Percentiles rank a stretch among this genome's conserved stretches.
Evolutionary conservation across 148 eudicot genomes (phyloP).

Genomic region (Silene uniflora): DNA sequence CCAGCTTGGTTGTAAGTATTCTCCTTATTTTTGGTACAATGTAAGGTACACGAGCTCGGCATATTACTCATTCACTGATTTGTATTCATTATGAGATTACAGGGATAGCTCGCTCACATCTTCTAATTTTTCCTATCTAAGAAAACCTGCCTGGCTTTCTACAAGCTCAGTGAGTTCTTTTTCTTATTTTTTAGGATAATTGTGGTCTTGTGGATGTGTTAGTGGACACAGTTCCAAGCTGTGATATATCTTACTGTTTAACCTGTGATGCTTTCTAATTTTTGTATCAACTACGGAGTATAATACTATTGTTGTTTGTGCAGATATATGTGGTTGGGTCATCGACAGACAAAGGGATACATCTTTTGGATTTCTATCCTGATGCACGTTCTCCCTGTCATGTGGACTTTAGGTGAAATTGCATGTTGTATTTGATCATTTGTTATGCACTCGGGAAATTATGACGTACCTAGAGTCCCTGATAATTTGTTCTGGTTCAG

Average conservation of each 20-base stretch:
- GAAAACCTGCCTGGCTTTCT: constrained; percentile 80
- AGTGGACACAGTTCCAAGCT: background rate
- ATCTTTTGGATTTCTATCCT: constrained; percentile 78
- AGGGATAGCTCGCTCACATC: constrained; percentile 47
- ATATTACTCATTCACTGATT: background rate
- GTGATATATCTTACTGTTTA: background rate
- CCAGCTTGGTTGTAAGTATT: constrained; percentile 89
- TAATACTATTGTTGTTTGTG: constrained; percentile 4
- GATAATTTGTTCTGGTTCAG: constrained; percentile 30
- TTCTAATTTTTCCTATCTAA: constrained; percentile 35
- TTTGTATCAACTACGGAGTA: background rate
- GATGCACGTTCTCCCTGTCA: constrained; percentile 71
- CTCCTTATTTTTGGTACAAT: background rate
- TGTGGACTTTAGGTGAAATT: constrained; percentile 67
- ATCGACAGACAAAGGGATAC: constrained; percentile 54
- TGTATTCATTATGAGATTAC: constrained; percentile 8
- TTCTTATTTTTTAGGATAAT: background rate
- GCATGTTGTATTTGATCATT: background rate
- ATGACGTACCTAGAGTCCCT: background rate
- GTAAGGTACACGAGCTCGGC: background rate
- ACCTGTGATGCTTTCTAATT: background rate
- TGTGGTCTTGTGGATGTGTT: constrained; percentile 5
- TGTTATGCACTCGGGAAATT: background rate
- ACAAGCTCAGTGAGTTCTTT: constrained; percentile 50
- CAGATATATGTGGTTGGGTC: constrained; percentile 86